Evolutionary conservation across 2,329 filamentous ascomycete species (phyloP), one percentile per base, ranked within the genome.

Genomic region (Monosporascus sp.): DNA sequence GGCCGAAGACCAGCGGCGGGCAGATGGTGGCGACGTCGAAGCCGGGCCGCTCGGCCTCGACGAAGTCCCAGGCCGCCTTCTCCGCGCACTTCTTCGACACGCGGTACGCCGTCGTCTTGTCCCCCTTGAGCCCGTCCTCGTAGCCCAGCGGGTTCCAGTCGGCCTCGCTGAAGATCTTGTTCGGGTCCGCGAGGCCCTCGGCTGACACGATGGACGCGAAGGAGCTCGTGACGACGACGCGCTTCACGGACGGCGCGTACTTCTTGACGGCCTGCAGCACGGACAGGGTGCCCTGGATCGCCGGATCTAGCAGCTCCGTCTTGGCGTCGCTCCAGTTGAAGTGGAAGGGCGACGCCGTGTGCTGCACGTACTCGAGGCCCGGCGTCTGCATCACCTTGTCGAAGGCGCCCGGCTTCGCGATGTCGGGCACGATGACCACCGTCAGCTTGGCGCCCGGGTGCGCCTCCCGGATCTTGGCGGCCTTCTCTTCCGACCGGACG

Each of bases 371-470:
- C 53, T 81, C 76, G 50, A 84, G 68, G 25, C 73, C 76, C 1
- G 77, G 74, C 4, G 66, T 72, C 67, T 74, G 58, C 35, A 79
- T 74, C 1, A 80, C 82, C 61, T 84, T 76, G 62, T 89, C 84
- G 66, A 96, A 96, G 53, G 90, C 90, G 52, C 79, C 78, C 44
- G 83, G 78, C 63, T 84, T 70, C 3, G 89, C 88, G 60, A 96
- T 88, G 65, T 96, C 90, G 18, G 86, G 82, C 24, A 95, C 89
- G 60, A 94, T 84, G 52, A 68, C 73, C 14, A 79, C 72, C 35
- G 70, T 63, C 18, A 85, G 76, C 35, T 73, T 71, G 15, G 74
- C 72, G 20, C 68, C 66, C 2, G 76, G 71, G 64, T 81, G 74
- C 9, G 78, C 75, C 50, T 72, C 69, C 47, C 75, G 74, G 56